Evolutionary conservation across 139 green algal species (phyloP).

Genomic region (Pseudopediastrum boryanum): DNA sequence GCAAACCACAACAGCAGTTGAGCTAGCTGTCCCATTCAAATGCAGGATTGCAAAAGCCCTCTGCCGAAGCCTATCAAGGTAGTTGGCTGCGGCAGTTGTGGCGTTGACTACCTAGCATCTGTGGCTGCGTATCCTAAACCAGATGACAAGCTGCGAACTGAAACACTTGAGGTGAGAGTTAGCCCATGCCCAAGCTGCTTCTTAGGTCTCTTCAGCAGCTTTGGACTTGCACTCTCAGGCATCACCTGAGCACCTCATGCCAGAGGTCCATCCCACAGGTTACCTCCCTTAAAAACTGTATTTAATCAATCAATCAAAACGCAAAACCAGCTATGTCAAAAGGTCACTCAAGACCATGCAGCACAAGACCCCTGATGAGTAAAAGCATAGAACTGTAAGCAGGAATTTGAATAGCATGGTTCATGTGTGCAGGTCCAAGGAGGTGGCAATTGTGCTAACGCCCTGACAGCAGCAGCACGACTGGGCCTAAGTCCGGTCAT

Average conservation of each 20-base stretch:
- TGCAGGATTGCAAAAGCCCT: not conserved
- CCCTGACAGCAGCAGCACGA: constrained; percentile 87
- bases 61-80: constrained; percentile 53
- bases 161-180: constrained; percentile 72
- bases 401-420: not conserved
- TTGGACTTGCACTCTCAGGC: too few relatives aligned
- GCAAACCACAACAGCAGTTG: not conserved
- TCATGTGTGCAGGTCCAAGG: constrained; percentile 70
- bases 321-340: too few relatives aligned
- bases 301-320: too few relatives aligned
- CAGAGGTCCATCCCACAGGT: too few relatives aligned
- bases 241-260: too few relatives aligned
- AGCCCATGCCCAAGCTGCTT: too few relatives aligned
- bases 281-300: too few relatives aligned
- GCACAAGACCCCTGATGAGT: too few relatives aligned
- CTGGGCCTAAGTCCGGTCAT: constrained; percentile 80
- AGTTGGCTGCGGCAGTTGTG: constrained; percentile 80
- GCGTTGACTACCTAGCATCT: constrained; percentile 92
- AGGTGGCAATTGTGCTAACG: constrained; percentile 95
- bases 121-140: constrained; percentile 84
- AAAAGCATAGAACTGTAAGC: too few relatives aligned
- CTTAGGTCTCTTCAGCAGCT: too few relatives aligned
- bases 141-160: constrained; percentile 92
- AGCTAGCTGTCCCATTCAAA: not conserved
- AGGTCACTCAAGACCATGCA: too few relatives aligned